Conservation (phyloP, 805 yeast species). For the Yamadazyma paraphyllophila region DNA sequence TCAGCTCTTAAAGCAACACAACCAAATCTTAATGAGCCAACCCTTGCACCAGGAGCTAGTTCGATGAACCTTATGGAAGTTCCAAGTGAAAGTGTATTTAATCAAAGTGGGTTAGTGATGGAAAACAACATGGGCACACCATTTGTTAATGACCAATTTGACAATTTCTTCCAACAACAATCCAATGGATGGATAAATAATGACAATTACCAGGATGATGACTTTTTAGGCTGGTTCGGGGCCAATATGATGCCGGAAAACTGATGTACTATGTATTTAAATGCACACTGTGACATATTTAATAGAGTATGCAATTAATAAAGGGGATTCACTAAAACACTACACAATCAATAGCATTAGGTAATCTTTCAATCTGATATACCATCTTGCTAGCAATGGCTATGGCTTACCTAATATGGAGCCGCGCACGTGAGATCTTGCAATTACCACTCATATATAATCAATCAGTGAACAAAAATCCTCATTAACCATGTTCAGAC, state of each 20-base stretch:
- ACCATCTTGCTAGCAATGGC: too few species aligned
- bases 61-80: slow-evolving; percentile 13
- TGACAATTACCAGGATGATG: slow-evolving; percentile 59
- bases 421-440: slow-evolving; percentile 8
- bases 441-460: background rate
- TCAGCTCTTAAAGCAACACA: background rate
- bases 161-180: slow-evolving; percentile 73
- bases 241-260: slow-evolving; percentile 43
- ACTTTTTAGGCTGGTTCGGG: slow-evolving; percentile 92
- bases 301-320: too few species aligned
- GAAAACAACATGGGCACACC: slow-evolving; percentile 11
- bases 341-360: too few species aligned
- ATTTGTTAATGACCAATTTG: slow-evolving; percentile 35
- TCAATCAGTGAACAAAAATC: background rate
- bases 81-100: slow-evolving; percentile 11
- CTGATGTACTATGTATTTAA: slow-evolving; percentile 1
- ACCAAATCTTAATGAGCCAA: background rate
- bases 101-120: slow-evolving; percentile 7
- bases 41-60: slow-evolving; percentile 1
- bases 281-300: too few species aligned
- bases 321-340: too few species aligned
- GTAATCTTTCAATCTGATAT: too few species aligned
- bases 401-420: background rate
- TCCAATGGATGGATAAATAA: slow-evolving; percentile 84
- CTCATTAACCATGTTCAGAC: slow-evolving; percentile 14